These are phyloP conservation scores for Bacidia gigantensis DNA, from an alignment of 495 filamentous ascomycete genomes.

Conservation along the genomic window DNA sequence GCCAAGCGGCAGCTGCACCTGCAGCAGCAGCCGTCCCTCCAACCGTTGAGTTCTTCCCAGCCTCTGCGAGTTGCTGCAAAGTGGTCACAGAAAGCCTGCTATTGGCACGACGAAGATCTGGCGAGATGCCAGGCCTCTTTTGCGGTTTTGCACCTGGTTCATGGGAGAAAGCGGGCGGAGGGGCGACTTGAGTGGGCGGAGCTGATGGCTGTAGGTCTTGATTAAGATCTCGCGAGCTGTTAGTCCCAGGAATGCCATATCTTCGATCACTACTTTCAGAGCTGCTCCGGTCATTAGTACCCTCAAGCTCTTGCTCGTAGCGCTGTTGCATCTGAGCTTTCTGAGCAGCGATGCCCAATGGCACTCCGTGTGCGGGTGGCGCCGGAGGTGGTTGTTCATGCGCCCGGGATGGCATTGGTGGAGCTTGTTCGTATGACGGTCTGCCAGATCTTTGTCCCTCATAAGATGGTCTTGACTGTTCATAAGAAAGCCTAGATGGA, in stretches of 20 bases:
- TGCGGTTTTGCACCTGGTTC: slow-evolving; percentile 50
- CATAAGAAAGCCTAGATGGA: slow-evolving; percentile 32
- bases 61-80: slow-evolving; percentile 58
- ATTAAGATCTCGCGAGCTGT: slow-evolving; percentile 18
- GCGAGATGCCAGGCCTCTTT: slow-evolving; percentile 52
- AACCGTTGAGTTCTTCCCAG: slow-evolving; percentile 34
- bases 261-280: slow-evolving; percentile 46
- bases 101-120: slow-evolving; percentile 63
- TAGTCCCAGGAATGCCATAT: slow-evolving; percentile 8
- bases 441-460: slow-evolving; percentile 7
- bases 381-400: slow-evolving; percentile 22
- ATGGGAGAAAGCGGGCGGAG: slow-evolving; percentile 66
- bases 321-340: slow-evolving; percentile 17
- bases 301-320: slow-evolving; percentile 19
- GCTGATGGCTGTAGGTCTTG: slow-evolving; percentile 42
- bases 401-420: not conserved
- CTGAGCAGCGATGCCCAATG: slow-evolving; percentile 15
- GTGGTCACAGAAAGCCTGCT: slow-evolving; percentile 72
- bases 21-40: slow-evolving; percentile 22
- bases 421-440: slow-evolving; percentile 13
- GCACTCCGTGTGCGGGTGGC: slow-evolving; percentile 28
- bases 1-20: slow-evolving; percentile 28
- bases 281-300: slow-evolving; percentile 37
- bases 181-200: slow-evolving; percentile 57
- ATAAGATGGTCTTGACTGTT: slow-evolving; percentile 18